Evolutionary conservation across 306 rosid genomes (phyloP), one percentile per base, ranked within the genome.

Genomic region (Argentina anserina): DNA sequence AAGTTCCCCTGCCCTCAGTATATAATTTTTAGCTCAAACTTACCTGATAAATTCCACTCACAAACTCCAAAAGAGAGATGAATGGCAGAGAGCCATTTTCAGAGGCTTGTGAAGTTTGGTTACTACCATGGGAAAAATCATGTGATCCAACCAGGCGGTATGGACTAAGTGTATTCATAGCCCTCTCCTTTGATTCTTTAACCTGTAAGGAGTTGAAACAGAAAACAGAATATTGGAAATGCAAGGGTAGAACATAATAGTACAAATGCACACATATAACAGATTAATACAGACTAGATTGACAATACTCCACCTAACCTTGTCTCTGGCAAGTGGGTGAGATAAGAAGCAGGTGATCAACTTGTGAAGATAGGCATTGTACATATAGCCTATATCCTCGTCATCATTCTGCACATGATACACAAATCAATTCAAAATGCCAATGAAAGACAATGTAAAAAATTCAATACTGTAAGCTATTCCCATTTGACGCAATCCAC

Each of bases 291-390:
- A 33, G 36, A 33, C 4, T 33, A 55, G 18, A 43, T 53, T 31
- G 23, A 11, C 21, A 76, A 23, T 40, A 71, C 49, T 31, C 5
- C 14, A 64, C 33, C 88, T 67, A 28, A 91, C 98, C 98, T 89
- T 94, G 75, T 94, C 98, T 80, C 98, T 91, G 46, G 97, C 98
- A 61, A 84, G 87, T 58, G 94, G 88, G 76, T 89, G 87, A 81
- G 96, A 91, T 86, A 91, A 85, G 86, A 94, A 94, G 84, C 97
- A 87, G 13, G 90, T 75, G 60, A 91, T 86, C 84, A 91, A 75
- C 91, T 89, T 94, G 84, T 94, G 97, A 81, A 94, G 83, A 78
- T 94, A 94, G 67, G 97, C 97, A 77, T 91, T 94, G 83, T 85
- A 94, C 96, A 94, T 91, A 69, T 89, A 94, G 83, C 81, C 76